Evolutionary conservation across 2,329 filamentous ascomycete genomes (phyloP), one percentile per base, ranked within the genome.

Genomic region (Cladosporium sp.): DNA sequence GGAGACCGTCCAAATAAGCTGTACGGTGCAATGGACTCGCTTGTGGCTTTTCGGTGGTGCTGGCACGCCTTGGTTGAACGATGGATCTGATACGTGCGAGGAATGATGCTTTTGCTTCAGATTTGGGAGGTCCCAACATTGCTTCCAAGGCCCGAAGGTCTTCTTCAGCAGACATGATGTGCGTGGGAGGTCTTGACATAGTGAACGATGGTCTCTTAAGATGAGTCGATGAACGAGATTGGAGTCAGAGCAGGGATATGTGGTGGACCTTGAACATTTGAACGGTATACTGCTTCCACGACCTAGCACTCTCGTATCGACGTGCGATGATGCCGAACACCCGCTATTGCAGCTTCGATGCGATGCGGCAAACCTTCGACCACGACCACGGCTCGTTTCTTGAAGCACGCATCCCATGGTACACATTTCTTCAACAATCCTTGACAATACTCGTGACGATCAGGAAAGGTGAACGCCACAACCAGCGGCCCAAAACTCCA

Each of bases 1-100:
- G 76, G 11, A 89, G 74, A 12, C 86, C 86, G 64, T 89, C 86
- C 19, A 86, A 76, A 64, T 83, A 86, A n/a, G 84, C 82, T 3
- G 84, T 86, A n/a, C 75, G 73, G 6, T 80, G 74, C 14, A 79
- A 70, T 14, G 22, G 8, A 45, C 22, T 30, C 28, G 42, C 42
- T 17, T 28, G 22, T 9, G 42, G n/a, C 42, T 45, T 45, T 60
- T 64, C 11, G 20, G 6, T 80, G 74, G 14, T 79, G 70, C 40
- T 55, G 36, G 17, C 25, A 15, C 8, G 19, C 17, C 36, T 47
- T 15, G 58, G 19, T 42, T 45, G 20, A 45, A 14, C 42, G n/a
- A 45, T 8, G 1, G 42, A 45, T n/a, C n/a, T 45, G 22, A 45
- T 30, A 20, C 42, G 42, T 45, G 22, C 42, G 22, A 45, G n/a